Conservation (phyloP, 164 flowering plant species). For the Buxus sempervirens region DNA sequence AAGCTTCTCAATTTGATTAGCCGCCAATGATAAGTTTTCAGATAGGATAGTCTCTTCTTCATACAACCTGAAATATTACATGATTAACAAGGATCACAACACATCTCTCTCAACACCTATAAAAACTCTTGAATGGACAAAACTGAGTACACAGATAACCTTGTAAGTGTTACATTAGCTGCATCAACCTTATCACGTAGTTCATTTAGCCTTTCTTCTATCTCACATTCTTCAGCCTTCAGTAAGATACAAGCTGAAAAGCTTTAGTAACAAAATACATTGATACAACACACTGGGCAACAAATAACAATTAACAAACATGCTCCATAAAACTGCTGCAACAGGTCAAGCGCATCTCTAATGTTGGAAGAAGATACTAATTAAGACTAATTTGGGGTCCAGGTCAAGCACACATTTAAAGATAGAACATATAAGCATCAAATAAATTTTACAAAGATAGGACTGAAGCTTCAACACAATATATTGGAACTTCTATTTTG, state of each 20-base stretch:
- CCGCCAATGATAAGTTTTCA: constrained; percentile 29
- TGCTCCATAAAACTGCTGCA: too few species aligned
- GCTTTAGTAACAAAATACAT: neutral
- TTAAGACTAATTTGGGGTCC: too few species aligned
- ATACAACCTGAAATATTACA: constrained; percentile 45
- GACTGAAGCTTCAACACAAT: too few species aligned
- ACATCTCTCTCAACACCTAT: neutral
- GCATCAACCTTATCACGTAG: constrained; percentile 51
- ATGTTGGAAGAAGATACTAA: too few species aligned
- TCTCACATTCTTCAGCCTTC: constrained; percentile 73
- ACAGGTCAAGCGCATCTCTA: too few species aligned
- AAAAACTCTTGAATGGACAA: neutral
- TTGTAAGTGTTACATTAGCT: constrained; percentile 34
- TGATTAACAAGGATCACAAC: neutral
- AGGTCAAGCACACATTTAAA: too few species aligned
- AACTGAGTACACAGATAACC: constrained; percentile 34
- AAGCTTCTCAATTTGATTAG: constrained; percentile 33
- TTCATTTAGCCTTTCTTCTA: constrained; percentile 47
- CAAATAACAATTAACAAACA: neutral
- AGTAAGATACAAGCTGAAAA: neutral
- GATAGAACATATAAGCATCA: too few species aligned
- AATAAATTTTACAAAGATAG: too few species aligned
- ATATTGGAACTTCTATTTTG: too few species aligned
- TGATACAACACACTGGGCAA: neutral
- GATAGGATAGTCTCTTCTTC: constrained; percentile 53